Conservation (phyloP, 1,139 yeast species). For the Debaryomycetaceae sp. region DNA sequence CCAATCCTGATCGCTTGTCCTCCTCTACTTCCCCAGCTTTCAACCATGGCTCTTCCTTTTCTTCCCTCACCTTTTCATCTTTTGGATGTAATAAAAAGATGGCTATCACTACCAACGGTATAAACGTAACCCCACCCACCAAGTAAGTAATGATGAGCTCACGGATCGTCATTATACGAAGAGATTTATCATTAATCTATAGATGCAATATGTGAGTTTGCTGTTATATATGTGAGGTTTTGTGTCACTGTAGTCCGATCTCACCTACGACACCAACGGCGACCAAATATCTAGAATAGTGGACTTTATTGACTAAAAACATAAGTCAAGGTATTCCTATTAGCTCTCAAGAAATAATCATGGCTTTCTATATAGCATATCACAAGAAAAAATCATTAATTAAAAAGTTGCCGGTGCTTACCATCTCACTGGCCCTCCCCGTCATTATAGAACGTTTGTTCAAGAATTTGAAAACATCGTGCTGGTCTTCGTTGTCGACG, state of each 20-base stretch:
- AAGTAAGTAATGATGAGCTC: slow-evolving; percentile 33
- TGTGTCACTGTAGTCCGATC: background rate
- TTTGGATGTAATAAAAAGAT: slow-evolving; percentile 37
- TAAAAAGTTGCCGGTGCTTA: slow-evolving; percentile 47
- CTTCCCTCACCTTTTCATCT: slow-evolving; percentile 7
- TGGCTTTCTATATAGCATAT: slow-evolving; percentile 4
- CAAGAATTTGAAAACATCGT: slow-evolving; percentile 31
- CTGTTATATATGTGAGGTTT: too few relatives aligned
- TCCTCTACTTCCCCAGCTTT: slow-evolving; percentile 67
- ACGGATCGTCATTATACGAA: slow-evolving; percentile 13
- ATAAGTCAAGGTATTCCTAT: background rate
- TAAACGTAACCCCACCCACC: slow-evolving; percentile 75
- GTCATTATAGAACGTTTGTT: slow-evolving; percentile 45
- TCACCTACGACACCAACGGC: too few relatives aligned
- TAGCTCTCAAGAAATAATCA: background rate
- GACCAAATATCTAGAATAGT: too few relatives aligned
- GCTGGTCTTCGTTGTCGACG: slow-evolving; percentile 17
- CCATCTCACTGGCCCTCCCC: slow-evolving; percentile 56
- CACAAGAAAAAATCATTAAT: slow-evolving; percentile 48
- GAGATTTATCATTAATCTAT: background rate
- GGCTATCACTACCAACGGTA: slow-evolving; percentile 50
- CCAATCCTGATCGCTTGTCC: slow-evolving; percentile 54
- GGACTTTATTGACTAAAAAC: background rate
- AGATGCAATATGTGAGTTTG: too few relatives aligned
- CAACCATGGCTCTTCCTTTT: slow-evolving; percentile 24